A percentile compares a stretch with the other conserved stretches of the same genome.
Conservation (phyloP, 306 rosid genomes). For the Pterocarpus macrocarpus region DNA sequence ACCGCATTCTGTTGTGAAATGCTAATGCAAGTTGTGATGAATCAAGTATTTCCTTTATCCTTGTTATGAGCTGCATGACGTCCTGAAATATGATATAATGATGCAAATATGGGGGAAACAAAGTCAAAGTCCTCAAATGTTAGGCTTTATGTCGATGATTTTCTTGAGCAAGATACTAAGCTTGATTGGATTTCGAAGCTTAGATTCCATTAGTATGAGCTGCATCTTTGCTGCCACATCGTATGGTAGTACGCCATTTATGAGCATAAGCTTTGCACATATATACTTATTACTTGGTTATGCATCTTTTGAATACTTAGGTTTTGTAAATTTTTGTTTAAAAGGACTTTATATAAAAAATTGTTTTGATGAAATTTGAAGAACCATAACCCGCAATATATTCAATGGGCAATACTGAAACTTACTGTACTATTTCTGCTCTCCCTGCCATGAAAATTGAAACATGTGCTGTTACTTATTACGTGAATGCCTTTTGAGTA, state of each 20-base stretch:
- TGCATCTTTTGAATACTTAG: background rate
- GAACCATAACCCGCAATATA: background rate
- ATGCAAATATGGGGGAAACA: constrained; percentile 7
- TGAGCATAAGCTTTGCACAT: background rate
- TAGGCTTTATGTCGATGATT: too few relatives aligned
- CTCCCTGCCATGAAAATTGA: background rate
- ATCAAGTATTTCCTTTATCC: constrained; percentile 16
- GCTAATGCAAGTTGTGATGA: background rate
- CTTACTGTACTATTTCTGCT: background rate
- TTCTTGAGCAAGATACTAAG: too few relatives aligned
- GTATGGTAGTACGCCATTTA: background rate
- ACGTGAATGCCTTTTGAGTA: constrained; percentile 26
- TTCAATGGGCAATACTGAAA: background rate
- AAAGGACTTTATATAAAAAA: background rate
- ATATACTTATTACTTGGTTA: background rate
- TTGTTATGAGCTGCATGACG: background rate
- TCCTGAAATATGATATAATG: constrained; percentile 13
- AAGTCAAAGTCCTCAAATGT: too few relatives aligned
- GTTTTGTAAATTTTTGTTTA: background rate
- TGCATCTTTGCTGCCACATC: background rate
- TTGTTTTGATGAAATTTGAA: background rate
- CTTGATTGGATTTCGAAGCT: too few relatives aligned
- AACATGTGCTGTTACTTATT: background rate
- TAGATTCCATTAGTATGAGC: background rate
- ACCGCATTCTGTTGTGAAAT: constrained; percentile 3